Percentiles rank a stretch among this genome's conserved stretches.
Evolutionary conservation across 495 filamentous ascomycete species (phyloP).

Genomic region (Aspergillus nanangensis): DNA sequence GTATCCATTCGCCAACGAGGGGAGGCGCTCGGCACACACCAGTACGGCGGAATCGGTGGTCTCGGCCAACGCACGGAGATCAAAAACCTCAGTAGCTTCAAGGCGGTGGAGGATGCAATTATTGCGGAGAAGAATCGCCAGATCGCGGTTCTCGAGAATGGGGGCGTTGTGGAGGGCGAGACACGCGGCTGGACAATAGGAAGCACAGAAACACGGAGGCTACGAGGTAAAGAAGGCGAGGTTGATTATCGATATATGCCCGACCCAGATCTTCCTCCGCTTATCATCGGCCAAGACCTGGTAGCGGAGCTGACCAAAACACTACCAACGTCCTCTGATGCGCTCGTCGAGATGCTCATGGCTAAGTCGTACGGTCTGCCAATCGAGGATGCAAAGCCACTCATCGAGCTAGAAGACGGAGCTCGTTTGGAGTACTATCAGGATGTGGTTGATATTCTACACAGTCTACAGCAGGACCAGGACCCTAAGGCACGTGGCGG

Average conservation of each 20-base stretch:
- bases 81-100: constrained; percentile 94
- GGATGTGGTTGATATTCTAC: constrained; percentile 59
- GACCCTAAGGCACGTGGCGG: constrained; percentile 19
- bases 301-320: constrained; percentile 53
- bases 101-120: constrained; percentile 90
- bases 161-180: constrained; percentile 77
- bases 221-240: constrained; percentile 93
- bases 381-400: constrained; percentile 80
- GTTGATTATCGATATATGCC: constrained; percentile 99
- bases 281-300: constrained; percentile 69
- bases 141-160: constrained; percentile 72
- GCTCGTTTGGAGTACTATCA: constrained; percentile 79
- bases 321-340: constrained; percentile 67
- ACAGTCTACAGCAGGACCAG: constrained; percentile 30
- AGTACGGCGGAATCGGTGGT: constrained; percentile 50
- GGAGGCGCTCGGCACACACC: constrained; percentile 34
- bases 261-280: constrained; percentile 81
- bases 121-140: constrained; percentile 86
- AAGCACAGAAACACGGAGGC: constrained; percentile 65
- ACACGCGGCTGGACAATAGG: constrained; percentile 89
- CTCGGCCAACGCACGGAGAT: constrained; percentile 93
- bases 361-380: constrained; percentile 56
- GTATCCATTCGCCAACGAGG: constrained; percentile 70
- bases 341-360: constrained; percentile 55
- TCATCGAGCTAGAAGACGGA: constrained; percentile 74